Evolutionary conservation across 768 basidiomycete genomes (phyloP), one percentile per base, ranked within the genome.

Genomic region (Tylopilus plumbeoviolaceoides): DNA sequence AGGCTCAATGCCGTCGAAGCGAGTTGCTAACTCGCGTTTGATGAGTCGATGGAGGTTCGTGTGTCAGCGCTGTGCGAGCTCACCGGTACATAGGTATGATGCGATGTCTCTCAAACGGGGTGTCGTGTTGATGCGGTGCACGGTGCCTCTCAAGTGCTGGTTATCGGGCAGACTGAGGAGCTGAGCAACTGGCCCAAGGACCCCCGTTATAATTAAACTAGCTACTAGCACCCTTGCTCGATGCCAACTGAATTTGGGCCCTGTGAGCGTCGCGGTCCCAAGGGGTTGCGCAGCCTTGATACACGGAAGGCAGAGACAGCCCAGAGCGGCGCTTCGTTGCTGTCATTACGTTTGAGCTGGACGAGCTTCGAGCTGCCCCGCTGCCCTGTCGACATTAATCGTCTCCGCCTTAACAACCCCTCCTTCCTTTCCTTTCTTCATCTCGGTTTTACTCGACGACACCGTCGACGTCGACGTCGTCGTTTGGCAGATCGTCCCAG

Each of bases 361-460:
- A 21, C 49, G 36, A 38, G 36, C 25, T 42, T n/a, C n/a, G n/a
- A 25, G 30, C 21, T 33, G 30, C 23, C 23, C 23, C 23, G 23
- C 23, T 23, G 3, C 23, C n/a, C 45, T 21, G 20, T 30, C 30
- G 30, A 30, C 30, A 35, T 44, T 54, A 43, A 51, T 50, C 56
- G 47, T 54, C 54, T 65, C 65, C 60, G 56, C 60, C 54, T 51
- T 65, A 66, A 59, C 66, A 44, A 52, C 57, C 46, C 56, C 40
- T 39, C 14, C 47, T 49, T 43, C 27, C 53, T 35, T n/a, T 65
- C 55, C 17, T 60, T 66, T 58, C 21, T 58, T 55, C 30, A 8
- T 45, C 28, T 28, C 23, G 23, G 5, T 2, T 23, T 23, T 23
- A 23, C 47, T 55, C 41, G 44, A 39, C 62, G 44, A 56, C 53